phyloP scores from a whole-genome alignment of 2,329 filamentous ascomycete species.

The Sporothrix euskadiensis region DNA sequence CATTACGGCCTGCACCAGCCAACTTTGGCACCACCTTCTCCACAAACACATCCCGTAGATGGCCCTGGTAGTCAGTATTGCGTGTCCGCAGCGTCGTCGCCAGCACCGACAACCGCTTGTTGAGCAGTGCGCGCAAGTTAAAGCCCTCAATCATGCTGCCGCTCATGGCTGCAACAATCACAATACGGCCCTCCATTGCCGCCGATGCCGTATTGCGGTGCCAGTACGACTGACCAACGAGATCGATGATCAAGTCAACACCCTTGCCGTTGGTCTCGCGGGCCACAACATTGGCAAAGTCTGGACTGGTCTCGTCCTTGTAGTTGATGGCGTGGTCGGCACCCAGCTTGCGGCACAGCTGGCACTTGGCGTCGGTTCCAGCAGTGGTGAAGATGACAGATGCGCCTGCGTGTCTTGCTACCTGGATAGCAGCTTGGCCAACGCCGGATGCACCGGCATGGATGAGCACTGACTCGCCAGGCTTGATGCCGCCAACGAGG shows the following conservation, averaged over 20 bases:
- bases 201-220: constrained; percentile 19
- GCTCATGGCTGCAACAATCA: constrained; percentile 21
- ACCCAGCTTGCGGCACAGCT: constrained; percentile 38
- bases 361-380: constrained; percentile 36
- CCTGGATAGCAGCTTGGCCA: constrained; percentile 34
- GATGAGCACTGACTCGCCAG: constrained; percentile 36
- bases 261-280: constrained; percentile 23
- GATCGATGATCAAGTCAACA: constrained; percentile 27
- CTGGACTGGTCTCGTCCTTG: constrained; percentile 35
- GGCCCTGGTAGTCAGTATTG: constrained; percentile 3
- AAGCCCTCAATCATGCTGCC: constrained; percentile 13
- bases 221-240: constrained; percentile 24
- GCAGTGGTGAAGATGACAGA: constrained; percentile 40
- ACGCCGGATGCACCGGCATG: constrained; percentile 36
- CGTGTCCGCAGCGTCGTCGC: constrained; percentile 20
- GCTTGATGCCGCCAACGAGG: constrained; percentile 36
- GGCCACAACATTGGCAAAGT: constrained; percentile 30
- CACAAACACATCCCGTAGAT: constrained; percentile 16
- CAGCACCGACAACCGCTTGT: constrained; percentile 16
- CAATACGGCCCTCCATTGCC: constrained; percentile 20
- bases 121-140: constrained; percentile 6
- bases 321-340: constrained; percentile 40
- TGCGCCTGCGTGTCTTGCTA: constrained; percentile 30
- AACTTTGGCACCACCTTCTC: constrained; percentile 3
- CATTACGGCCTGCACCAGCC: not conserved